Percentiles rank a stretch among this genome's conserved stretches.
Conservation (phyloP, 345 rosid genomes). For the Angophora floribunda region DNA sequence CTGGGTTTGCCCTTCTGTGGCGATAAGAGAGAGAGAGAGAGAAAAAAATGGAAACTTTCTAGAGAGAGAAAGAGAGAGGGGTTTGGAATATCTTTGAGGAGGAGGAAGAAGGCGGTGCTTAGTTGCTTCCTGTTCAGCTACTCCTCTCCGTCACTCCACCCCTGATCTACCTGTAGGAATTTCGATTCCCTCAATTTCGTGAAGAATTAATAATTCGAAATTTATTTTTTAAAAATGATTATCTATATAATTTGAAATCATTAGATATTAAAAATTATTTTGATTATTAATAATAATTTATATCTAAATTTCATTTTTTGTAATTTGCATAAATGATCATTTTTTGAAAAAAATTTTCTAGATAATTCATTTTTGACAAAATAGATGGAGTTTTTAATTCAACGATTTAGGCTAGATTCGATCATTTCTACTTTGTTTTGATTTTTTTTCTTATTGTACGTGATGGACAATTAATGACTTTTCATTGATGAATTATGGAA, state of each 20-base stretch:
- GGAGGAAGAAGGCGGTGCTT: not conserved
- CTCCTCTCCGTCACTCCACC: not conserved
- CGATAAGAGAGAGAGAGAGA: not conserved
- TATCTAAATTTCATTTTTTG: too few relatives aligned
- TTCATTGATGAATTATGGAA: too few relatives aligned
- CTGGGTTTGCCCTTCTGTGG: not conserved
- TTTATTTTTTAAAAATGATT: too few relatives aligned
- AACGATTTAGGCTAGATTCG: too few relatives aligned
- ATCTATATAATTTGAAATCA: not conserved
- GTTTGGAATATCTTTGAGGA: not conserved
- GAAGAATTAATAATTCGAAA: too few relatives aligned
- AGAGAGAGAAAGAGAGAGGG: not conserved
- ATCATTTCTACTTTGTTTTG: too few relatives aligned
- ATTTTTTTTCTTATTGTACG: too few relatives aligned
- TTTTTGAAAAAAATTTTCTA: too few relatives aligned
- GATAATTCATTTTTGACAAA: too few relatives aligned
- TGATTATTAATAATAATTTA: too few relatives aligned
- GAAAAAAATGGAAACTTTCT: not conserved
- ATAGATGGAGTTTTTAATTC: too few relatives aligned
- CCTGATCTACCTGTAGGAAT: not conserved
- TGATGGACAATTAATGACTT: not conserved
- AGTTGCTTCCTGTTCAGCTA: not conserved
- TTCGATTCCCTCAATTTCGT: not conserved
- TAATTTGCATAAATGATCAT: rapidly evolving
- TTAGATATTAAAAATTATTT: too few relatives aligned